Evolutionary conservation across 108 stramenopile species (phyloP), one percentile per base, ranked within the genome.

Genomic region (Parietichytrium sp.): DNA sequence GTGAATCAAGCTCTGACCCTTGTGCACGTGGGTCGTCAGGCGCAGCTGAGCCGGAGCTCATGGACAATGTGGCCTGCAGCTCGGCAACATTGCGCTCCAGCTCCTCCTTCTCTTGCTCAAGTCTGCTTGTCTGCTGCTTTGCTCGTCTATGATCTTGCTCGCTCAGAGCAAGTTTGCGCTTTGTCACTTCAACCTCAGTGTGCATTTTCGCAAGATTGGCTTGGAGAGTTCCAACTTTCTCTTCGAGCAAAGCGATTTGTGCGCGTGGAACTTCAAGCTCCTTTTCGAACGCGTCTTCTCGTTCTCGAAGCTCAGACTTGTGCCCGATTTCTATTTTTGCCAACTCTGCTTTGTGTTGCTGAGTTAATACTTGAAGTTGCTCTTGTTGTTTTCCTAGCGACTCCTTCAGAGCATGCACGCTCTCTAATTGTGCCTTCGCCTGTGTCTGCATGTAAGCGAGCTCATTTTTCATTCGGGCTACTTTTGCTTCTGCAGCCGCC

Each of bases 11-110:
- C n/a, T n/a, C n/a, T n/a, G n/a, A n/a, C n/a, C n/a, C n/a, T n/a
- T n/a, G n/a, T n/a, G n/a, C n/a, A n/a, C n/a, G n/a, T n/a, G n/a
- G n/a, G n/a, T n/a, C n/a, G n/a, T n/a, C n/a, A n/a, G n/a, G n/a
- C n/a, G n/a, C n/a, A n/a, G n/a, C n/a, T n/a, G n/a, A n/a, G n/a
- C n/a, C n/a, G 15, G 10, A 10, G 23, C 25, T 16, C 13, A 42
- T 10, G 15, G 61, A 33, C 20, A 72, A 42, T 42, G 61, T 72
- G 10, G 61, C 61, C 42, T 27, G 61, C 2, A 72, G 61, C 20
- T 72, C 61, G 13, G 61, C 61, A 10, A 72, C 23, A 25, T 72
- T 72, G 61, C 61, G 61, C 20, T 72, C 61, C 1, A 72, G 61
- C 3, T 16, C 61, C 10, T 23, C 20, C 6, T 20, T 47, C 20